Conservation (phyloP, 2,329 filamentous ascomycete species). For the Talaromyces sp. region DNA sequence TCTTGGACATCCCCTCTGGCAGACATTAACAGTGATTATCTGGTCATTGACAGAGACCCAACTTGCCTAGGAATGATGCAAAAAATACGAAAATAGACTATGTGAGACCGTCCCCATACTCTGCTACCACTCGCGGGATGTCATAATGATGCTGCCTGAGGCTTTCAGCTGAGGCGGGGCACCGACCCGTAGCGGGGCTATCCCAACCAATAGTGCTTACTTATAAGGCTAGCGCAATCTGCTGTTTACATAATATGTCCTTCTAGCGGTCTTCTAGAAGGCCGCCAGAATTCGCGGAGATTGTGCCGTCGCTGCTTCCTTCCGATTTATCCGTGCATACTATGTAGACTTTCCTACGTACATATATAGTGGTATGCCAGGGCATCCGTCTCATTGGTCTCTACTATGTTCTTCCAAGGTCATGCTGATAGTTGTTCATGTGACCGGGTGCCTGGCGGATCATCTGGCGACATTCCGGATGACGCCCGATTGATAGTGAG, state of each 20-base stretch:
- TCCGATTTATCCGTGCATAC: neutral
- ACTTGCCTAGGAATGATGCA: neutral
- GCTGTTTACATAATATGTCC: neutral
- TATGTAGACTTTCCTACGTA: no score
- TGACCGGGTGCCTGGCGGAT: neutral
- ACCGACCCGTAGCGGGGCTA: neutral
- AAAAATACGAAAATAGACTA: neutral
- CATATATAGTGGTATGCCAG: neutral
- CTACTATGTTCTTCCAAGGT: neutral
- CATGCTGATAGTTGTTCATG: neutral
- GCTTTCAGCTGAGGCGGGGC: constrained; percentile 4
- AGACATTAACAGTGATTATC: neutral
- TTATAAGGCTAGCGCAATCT: neutral
- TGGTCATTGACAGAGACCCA: neutral
- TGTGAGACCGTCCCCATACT: neutral
- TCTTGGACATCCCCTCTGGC: neutral
- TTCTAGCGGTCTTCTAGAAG: constrained; percentile 6
- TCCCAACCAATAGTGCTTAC: neutral
- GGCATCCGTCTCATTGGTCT: neutral
- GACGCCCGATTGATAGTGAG: neutral
- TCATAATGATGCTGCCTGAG: neutral
- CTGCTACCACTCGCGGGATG: no score
- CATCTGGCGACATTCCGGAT: constrained; percentile 1
- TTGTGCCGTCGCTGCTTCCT: neutral
- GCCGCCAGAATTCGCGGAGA: neutral